phyloP scores from a whole-genome alignment of 2,329 filamentous ascomycete species.

The Beauveria brongniartii region DNA sequence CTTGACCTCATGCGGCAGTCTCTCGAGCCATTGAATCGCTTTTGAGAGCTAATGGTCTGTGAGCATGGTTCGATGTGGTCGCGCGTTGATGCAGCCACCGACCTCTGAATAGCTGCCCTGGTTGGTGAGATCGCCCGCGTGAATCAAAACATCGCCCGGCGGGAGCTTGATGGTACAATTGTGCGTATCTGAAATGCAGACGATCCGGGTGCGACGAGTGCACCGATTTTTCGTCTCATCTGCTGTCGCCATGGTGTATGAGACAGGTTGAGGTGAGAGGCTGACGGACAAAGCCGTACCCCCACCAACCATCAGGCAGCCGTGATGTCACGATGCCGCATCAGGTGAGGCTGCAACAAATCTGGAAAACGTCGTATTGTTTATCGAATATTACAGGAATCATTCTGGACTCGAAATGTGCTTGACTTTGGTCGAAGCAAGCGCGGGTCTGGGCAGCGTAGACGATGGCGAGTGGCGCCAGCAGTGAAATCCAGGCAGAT shows the following conservation, averaged over 20 bases:
- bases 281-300: background rate
- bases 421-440: too few species aligned
- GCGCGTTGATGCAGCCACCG: background rate
- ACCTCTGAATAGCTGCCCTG: constrained; percentile 55
- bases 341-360: background rate
- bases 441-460: too few species aligned
- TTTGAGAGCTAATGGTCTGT: constrained; percentile 41
- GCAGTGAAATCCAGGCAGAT: too few species aligned
- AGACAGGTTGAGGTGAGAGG: background rate
- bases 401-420: too few species aligned
- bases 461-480: too few species aligned
- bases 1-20: constrained; percentile 59
- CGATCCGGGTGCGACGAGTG: constrained; percentile 49
- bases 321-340: background rate
- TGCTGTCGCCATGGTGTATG: background rate
- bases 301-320: background rate
- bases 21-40: constrained; percentile 58
- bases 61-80: constrained; percentile 7
- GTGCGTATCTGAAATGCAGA: constrained; percentile 73
- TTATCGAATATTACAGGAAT: too few species aligned
- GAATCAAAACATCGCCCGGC: constrained; percentile 64
- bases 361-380: too few species aligned
- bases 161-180: constrained; percentile 58
- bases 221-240: background rate
- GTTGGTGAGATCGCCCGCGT: constrained; percentile 71